These are phyloP conservation scores for Logfia minima DNA, from an alignment of 129 eudicot genomes.

Conservation along the genomic window DNA sequence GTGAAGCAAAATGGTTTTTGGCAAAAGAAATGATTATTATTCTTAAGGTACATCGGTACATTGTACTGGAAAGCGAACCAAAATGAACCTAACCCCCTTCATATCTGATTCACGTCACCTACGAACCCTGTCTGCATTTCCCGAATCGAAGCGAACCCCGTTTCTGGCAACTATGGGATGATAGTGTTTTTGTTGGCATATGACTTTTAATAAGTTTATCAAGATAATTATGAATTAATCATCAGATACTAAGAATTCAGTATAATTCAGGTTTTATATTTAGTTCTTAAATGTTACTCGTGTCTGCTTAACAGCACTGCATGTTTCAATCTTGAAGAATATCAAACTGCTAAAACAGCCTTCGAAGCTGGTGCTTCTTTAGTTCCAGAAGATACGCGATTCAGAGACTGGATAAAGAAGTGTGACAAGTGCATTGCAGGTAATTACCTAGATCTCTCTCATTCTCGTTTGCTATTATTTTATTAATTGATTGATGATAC, in stretches of 20 bases:
- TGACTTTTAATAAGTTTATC: too few relatives aligned
- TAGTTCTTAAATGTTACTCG: neutral
- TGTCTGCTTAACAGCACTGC: slow-evolving; percentile 53
- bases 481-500: neutral
- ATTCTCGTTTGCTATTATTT: neutral
- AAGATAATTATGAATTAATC: too few relatives aligned
- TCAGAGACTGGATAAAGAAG: slow-evolving; percentile 70
- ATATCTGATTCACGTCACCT: neutral
- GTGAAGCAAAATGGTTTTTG: neutral
- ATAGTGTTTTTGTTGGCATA: too few relatives aligned
- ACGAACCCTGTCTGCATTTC: neutral
- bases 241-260: neutral
- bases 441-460: slow-evolving; percentile 11
- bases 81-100: neutral
- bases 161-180: neutral
- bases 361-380: slow-evolving; percentile 70
- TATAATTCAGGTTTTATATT: neutral
- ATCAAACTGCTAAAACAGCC: slow-evolving; percentile 84
- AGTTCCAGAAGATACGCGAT: slow-evolving; percentile 70
- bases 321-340: slow-evolving; percentile 86
- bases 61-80: neutral
- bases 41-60: neutral
- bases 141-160: neutral
- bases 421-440: slow-evolving; percentile 86
- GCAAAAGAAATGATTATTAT: neutral